These are phyloP conservation scores for Debaryomyces maramus DNA, from an alignment of 805 yeast species.

Conservation along the genomic window DNA sequence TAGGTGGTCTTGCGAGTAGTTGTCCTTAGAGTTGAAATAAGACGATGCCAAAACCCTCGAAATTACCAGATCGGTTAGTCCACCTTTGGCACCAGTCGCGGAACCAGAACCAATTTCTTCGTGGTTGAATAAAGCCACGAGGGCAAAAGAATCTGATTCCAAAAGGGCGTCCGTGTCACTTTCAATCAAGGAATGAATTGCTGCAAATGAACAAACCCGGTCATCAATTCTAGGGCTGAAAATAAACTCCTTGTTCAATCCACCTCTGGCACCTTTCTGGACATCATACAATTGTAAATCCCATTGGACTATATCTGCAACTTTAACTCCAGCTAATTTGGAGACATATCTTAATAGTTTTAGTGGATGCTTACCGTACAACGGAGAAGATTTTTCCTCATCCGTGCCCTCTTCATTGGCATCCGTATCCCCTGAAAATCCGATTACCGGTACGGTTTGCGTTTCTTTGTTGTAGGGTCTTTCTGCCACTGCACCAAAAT, in stretches of 20 bases:
- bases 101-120: constrained; percentile 84
- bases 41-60: constrained; percentile 49
- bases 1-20: constrained; percentile 26
- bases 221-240: constrained; percentile 86
- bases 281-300: constrained; percentile 82
- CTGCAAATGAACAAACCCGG: constrained; percentile 77
- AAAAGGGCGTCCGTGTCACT: constrained; percentile 25
- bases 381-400: constrained; percentile 62
- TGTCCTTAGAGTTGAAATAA: constrained; percentile 16
- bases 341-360: constrained; percentile 69
- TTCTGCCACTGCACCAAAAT: constrained; percentile 68
- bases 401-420: constrained; percentile 50
- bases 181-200: constrained; percentile 57
- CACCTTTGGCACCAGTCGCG: constrained; percentile 82
- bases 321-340: constrained; percentile 54
- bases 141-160: constrained; percentile 43
- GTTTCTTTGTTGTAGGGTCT: constrained; percentile 79
- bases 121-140: constrained; percentile 70
- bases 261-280: constrained; percentile 78
- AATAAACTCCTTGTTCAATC: constrained; percentile 72
- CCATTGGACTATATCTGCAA: constrained; percentile 62
- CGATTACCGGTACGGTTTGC: constrained; percentile 76
- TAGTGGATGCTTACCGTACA: constrained; percentile 67
- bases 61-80: constrained; percentile 64
- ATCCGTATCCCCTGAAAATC: constrained; percentile 37